A percentile compares a stretch with the other conserved stretches of the same genome.
Evolutionary conservation across 2,329 filamentous ascomycete species (phyloP).

Genomic region (Davidsoniella neocaledoniae): DNA sequence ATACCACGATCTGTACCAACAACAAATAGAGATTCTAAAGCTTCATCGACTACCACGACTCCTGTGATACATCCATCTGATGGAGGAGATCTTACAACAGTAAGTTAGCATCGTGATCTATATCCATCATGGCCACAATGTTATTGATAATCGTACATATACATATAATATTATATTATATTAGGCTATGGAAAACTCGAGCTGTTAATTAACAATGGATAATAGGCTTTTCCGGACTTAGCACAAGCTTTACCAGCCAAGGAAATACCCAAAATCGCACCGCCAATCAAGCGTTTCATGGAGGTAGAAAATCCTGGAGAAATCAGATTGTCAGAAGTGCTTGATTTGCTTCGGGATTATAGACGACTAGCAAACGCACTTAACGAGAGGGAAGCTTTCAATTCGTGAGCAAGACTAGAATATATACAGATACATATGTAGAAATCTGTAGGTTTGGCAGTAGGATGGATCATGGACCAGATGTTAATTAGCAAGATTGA

Average conservation of each 20-base stretch:
- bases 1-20: conserved; percentile 6
- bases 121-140: neutral
- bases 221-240: conserved; percentile 43
- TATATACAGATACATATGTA: neutral
- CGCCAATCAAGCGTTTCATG: conserved; percentile 57
- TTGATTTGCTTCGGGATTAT: conserved; percentile 58
- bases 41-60: too few species aligned
- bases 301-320: conserved; percentile 54
- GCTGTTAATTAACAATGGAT: conserved; percentile 7
- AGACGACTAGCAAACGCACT: conserved; percentile 50
- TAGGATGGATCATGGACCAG: too few species aligned
- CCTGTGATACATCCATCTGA: conserved; percentile 13
- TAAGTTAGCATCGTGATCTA: conserved; percentile 21
- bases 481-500: too few species aligned
- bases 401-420: conserved; percentile 14
- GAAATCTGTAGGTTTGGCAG: neutral
- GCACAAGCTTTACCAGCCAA: conserved; percentile 38
- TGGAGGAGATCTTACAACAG: conserved; percentile 40
- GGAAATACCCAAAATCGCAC: conserved; percentile 37
- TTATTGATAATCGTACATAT: neutral
- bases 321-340: conserved; percentile 54
- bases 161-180: too few species aligned
- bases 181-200: neutral
- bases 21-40: conserved; percentile 22
- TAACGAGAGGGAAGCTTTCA: conserved; percentile 44